Percentiles rank a stretch among this genome's conserved stretches.
phyloP scores from a whole-genome alignment of 192 early-diverging fungal species.

The Phycomyces nitens region DNA sequence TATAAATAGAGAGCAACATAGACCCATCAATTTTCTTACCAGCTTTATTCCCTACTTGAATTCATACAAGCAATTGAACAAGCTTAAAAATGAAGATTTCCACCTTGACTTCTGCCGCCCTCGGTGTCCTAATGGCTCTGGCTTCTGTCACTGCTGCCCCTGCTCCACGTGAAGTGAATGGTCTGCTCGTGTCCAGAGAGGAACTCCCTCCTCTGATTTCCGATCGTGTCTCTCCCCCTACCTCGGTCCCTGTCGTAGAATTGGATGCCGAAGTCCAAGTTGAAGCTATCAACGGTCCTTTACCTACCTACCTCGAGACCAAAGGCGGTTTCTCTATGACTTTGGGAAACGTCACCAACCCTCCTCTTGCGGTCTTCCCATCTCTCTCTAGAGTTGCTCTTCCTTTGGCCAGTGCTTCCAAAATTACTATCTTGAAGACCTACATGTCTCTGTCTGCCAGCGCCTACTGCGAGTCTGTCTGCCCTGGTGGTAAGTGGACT shows the following conservation, averaged over 20 bases:
- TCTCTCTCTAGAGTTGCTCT: not conserved
- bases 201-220: not conserved
- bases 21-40: too few relatives aligned
- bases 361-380: not conserved
- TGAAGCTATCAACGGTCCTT: too few relatives aligned
- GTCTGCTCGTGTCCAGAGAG: not conserved
- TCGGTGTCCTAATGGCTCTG: not conserved
- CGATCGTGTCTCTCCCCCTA: not conserved
- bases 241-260: not conserved
- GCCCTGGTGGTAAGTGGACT: not conserved
- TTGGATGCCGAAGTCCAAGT: too few relatives aligned
- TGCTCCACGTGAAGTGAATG: not conserved
- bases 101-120: not conserved
- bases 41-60: too few relatives aligned
- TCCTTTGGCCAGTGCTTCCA: not conserved
- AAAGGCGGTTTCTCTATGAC: not conserved
- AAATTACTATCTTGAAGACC: not conserved
- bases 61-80: too few relatives aligned
- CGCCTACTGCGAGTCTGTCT: conserved; percentile 4
- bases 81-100: not conserved
- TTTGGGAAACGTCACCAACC: not conserved
- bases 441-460: not conserved
- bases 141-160: not conserved
- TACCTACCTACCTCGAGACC: not conserved
- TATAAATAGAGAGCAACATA: too few relatives aligned